These are phyloP conservation scores for Obba rivulosa DNA, from an alignment of 768 basidiomycete genomes.

Conservation along the genomic window DNA sequence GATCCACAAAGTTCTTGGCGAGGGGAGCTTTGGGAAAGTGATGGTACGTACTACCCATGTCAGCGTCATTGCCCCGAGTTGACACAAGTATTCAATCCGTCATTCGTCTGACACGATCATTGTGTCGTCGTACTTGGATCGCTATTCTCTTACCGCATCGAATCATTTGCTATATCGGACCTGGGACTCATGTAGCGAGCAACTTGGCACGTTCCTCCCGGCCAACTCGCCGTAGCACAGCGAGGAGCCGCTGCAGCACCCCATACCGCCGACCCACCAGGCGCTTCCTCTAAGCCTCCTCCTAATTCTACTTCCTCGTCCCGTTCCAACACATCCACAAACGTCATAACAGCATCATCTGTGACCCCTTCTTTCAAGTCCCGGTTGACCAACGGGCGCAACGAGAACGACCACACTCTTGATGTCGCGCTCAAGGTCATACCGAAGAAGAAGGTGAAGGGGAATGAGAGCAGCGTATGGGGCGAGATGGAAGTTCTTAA, in stretches of 20 bases:
- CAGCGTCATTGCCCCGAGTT: neutral
- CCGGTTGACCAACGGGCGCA: too few species aligned
- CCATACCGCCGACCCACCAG: neutral
- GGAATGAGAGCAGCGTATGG: conserved; percentile 84
- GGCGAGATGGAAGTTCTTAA: conserved; percentile 91
- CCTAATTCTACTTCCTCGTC: conserved; percentile 3
- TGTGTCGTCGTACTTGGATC: neutral
- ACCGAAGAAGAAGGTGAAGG: conserved; percentile 92
- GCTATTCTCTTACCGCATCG: neutral
- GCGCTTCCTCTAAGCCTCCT: conserved; percentile 2
- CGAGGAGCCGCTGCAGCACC: conserved; percentile 47
- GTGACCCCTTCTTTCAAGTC: too few species aligned
- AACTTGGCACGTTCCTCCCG: conserved; percentile 71
- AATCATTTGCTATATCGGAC: too few species aligned
- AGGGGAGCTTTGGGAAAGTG: conserved; percentile 89
- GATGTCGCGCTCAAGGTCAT: conserved; percentile 89
- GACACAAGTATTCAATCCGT: neutral
- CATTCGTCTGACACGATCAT: neutral
- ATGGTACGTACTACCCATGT: conserved; percentile 42
- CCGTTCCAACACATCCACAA: conserved; percentile 9
- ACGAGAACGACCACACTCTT: conserved; percentile 32
- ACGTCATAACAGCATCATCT: neutral
- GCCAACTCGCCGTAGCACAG: conserved; percentile 50
- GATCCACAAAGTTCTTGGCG: conserved; percentile 66
- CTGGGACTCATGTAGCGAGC: too few species aligned